Evolutionary conservation across 2,329 filamentous ascomycete genomes (phyloP), one percentile per base, ranked within the genome.

Genomic region (Phyllosticta capitalensis): DNA sequence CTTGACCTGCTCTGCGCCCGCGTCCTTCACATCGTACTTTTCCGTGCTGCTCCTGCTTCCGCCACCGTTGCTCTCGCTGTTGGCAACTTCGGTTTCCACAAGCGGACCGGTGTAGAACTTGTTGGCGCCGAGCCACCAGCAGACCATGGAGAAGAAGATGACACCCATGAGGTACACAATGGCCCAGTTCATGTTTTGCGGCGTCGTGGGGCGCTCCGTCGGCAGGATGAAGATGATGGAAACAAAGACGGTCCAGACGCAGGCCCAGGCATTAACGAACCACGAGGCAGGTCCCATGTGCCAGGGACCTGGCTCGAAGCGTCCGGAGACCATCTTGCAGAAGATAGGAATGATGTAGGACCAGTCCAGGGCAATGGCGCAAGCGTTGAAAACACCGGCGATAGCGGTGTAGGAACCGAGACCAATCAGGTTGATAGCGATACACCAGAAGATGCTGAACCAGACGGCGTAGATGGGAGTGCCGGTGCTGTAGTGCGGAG

Each of bases 261-360:
- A 60, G 9, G 62, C 63, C 57, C 59, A 64, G 9, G 53, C 50
- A 49, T 64, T 64, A 45, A 64, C 58, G 7, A 26, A 52, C 9
- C 20, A 55, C 17, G 52, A 55, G 22, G 61, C 30, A 22, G 54
- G 59, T 19, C 63, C 63, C 61, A 64, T 56, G 52, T 64, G 38
- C 58, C 61, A 64, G 14, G 63, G 63, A 22, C 63, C 63, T 6
- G 59, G 61, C 54, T 63, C 54, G 52, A 64, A 83, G 22, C 60
- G 59, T 14, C 85, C 84, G 63, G 88, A 88, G 75, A 88, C 87
- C 28, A 80, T 76, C 77, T 86, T 85, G 75, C 88, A 88, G 20
- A 87, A 70, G 64, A 83, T 81, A 26, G 81, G 81, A 61, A 83
- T 82, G 69, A 77, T 78, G 71, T 83, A 83, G 55, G 74, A 78